Percentiles rank a stretch among this genome's conserved stretches.
These are phyloP conservation scores for Clathrospora elynae DNA, from an alignment of 2,329 filamentous ascomycete species.

Conservation along the genomic window DNA sequence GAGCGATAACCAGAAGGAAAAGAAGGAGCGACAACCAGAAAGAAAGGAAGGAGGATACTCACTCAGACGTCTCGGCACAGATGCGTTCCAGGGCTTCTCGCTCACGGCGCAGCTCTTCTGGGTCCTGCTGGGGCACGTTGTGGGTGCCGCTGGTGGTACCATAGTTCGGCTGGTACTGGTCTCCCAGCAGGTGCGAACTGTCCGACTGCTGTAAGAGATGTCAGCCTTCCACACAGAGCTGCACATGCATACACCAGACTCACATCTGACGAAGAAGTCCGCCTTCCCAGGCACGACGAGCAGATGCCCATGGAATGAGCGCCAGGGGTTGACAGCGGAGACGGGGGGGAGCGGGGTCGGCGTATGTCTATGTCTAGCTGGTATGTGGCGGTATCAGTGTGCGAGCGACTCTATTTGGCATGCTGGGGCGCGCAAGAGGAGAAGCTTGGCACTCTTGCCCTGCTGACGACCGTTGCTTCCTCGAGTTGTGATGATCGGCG, in stretches of 20 bases:
- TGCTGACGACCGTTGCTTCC: constrained; percentile 5
- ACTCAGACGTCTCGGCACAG: constrained; percentile 57
- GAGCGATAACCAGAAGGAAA: too few relatives aligned
- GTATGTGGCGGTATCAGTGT: constrained; percentile 10
- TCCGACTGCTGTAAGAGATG: constrained; percentile 51
- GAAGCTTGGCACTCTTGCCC: constrained; percentile 20
- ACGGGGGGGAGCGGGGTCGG: constrained; percentile 2
- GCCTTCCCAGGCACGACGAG: constrained; percentile 55
- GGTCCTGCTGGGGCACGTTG: constrained; percentile 51
- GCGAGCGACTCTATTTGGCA: constrained; percentile 15
- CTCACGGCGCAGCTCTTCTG: constrained; percentile 56
- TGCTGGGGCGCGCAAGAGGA: constrained; percentile 17
- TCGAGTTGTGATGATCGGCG: constrained; percentile 13
- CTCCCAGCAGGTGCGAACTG: constrained; percentile 54
- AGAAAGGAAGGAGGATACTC: constrained; percentile 22
- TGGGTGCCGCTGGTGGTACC: constrained; percentile 49
- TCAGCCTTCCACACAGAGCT: constrained; percentile 25
- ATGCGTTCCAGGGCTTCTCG: constrained; percentile 56
- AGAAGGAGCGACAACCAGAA: constrained; percentile 6
- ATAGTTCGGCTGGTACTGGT: constrained; percentile 53
- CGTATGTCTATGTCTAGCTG: background rate
- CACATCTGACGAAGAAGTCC: constrained; percentile 53
- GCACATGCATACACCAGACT: constrained; percentile 24
- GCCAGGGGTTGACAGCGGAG: background rate
- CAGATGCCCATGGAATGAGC: constrained; percentile 55